Percentiles rank a stretch among this genome's conserved stretches.
phyloP scores from a whole-genome alignment of 2,329 filamentous ascomycete species.

The Microdochium paspali region DNA sequence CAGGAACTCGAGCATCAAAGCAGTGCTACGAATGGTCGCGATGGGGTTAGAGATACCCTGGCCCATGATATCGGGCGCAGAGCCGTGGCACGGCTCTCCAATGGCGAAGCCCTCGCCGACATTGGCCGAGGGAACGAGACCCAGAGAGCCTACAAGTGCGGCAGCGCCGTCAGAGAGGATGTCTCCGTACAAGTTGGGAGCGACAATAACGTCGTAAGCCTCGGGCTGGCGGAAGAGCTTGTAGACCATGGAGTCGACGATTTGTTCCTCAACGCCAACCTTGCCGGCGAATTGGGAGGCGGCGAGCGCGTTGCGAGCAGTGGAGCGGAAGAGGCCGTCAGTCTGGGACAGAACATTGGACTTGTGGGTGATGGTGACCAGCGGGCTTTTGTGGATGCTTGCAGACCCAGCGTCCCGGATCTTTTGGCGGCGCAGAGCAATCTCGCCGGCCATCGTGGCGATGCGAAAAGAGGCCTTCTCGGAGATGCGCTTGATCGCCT shows the following conservation, averaged over 20 bases:
- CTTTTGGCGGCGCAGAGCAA: conserved; percentile 78
- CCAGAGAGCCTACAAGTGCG: conserved; percentile 82
- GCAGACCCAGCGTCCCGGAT: conserved; percentile 52
- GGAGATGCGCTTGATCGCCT: conserved; percentile 96
- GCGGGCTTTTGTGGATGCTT: conserved; percentile 57
- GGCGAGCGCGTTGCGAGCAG: conserved; percentile 64
- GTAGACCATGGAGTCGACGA: conserved; percentile 99
- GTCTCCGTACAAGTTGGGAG: conserved; percentile 95
- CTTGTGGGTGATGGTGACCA: conserved; percentile 97
- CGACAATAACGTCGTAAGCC: conserved; percentile 96
- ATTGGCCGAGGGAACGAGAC: conserved; percentile 89
- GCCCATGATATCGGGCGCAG: conserved; percentile 91
- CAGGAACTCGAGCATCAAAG: conserved; percentile 93
- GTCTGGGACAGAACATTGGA: conserved; percentile 95
- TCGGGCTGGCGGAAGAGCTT: conserved; percentile 96
- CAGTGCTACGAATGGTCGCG: conserved; percentile 82
- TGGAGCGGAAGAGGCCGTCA: conserved; percentile 86
- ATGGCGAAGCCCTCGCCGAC: conserved; percentile 92
- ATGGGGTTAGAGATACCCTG: conserved; percentile 92
- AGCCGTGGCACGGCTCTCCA: conserved; percentile 95
- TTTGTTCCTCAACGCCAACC: conserved; percentile 84
- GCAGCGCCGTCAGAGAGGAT: conserved; percentile 93
- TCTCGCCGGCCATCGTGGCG: conserved; percentile 87
- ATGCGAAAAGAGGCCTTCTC: conserved; percentile 79
- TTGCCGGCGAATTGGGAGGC: conserved; percentile 47